Evolutionary conservation across 345 rosid species (phyloP).

Genomic region (Hibiscus mutabilis): DNA sequence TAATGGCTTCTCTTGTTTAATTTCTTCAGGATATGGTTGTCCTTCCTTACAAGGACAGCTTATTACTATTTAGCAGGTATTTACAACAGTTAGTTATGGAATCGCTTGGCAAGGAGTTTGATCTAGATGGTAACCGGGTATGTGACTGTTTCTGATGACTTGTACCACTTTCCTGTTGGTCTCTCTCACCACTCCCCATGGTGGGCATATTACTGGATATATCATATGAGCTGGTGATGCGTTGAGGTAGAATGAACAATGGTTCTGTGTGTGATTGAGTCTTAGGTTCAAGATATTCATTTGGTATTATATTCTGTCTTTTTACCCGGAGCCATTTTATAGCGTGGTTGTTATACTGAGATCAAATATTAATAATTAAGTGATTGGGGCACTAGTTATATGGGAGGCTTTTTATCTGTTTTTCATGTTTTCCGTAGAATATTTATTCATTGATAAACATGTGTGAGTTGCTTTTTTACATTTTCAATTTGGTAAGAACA

Average conservation of each 20-base stretch:
- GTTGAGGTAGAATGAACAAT: not conserved
- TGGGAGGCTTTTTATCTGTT: not conserved
- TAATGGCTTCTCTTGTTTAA: slow-evolving; percentile 8
- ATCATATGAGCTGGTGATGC: slow-evolving; percentile 1
- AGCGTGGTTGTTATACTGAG: not conserved
- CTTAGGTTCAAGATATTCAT: not conserved
- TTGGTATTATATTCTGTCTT: not conserved
- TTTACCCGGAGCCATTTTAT: not conserved
- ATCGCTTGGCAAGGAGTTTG: slow-evolving; percentile 97
- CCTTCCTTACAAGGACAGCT: slow-evolving; percentile 98
- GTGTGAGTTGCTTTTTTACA: not conserved
- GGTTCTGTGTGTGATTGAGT: not conserved
- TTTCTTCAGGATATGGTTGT: slow-evolving; percentile 89
- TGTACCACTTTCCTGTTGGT: not conserved
- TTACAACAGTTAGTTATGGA: slow-evolving; percentile 98
- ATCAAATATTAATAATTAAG: not conserved
- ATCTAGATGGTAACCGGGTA: slow-evolving; percentile 90
- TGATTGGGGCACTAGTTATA: not conserved
- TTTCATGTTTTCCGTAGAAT: not conserved
- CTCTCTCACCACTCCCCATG: not conserved
- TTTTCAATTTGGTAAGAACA: not conserved
- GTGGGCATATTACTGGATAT: not conserved
- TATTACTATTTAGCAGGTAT: slow-evolving; percentile 84
- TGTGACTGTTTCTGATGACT: slow-evolving; percentile 20
- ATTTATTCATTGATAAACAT: not conserved